These are phyloP conservation scores for Poa annua DNA, from an alignment of 176 grass and related monocot genomes.

Conservation along the genomic window DNA sequence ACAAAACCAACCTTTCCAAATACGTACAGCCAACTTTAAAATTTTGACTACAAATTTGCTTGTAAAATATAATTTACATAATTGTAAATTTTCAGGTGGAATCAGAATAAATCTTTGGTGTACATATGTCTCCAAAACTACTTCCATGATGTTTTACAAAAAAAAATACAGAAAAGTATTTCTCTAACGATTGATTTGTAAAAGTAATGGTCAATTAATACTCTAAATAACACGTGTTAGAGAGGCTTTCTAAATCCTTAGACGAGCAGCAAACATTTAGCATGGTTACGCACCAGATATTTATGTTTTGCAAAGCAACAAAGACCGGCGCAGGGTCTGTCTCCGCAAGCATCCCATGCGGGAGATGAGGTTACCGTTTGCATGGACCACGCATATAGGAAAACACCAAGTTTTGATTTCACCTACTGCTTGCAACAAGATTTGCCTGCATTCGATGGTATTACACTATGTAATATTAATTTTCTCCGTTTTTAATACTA, in stretches of 20 bases:
- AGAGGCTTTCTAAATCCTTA: neutral
- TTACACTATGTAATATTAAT: neutral
- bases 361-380: neutral
- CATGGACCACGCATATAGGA: neutral
- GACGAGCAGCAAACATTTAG: neutral
- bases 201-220: neutral
- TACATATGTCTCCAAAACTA: neutral
- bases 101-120: neutral
- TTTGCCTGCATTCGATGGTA: neutral
- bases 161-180: neutral
- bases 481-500: no score
- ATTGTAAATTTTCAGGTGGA: neutral
- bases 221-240: neutral
- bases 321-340: constrained; percentile 1
- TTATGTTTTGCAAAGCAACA: neutral
- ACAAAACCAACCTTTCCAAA: neutral
- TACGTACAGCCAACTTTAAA: neutral
- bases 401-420: neutral
- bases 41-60: neutral
- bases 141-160: neutral
- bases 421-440: neutral
- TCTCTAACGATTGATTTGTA: neutral
- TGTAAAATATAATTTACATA: neutral
- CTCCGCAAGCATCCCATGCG: neutral
- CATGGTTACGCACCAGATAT: neutral